phyloP scores from a whole-genome alignment of 148 eudicot genomes.

The Euryodendron excelsum region DNA sequence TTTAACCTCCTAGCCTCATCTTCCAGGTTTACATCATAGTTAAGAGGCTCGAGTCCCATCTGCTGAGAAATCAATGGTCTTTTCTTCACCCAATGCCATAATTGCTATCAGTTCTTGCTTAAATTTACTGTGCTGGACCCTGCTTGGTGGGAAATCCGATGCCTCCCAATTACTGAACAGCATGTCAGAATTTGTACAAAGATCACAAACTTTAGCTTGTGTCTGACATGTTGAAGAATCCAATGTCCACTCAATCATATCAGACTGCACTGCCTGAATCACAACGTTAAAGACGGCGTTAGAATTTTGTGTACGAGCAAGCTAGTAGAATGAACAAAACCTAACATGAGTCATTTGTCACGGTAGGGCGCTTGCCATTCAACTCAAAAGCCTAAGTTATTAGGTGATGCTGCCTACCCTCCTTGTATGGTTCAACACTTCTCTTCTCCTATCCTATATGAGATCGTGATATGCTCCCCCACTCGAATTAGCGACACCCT shows the following conservation, averaged over 20 bases:
- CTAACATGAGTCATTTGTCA: too few relatives aligned
- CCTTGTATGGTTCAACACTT: too few relatives aligned
- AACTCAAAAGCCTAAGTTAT: too few relatives aligned
- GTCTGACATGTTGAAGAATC: neutral
- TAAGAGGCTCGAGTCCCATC: too few relatives aligned
- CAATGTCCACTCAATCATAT: neutral
- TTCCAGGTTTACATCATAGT: neutral
- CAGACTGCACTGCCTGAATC: neutral
- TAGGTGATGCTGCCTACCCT: too few relatives aligned
- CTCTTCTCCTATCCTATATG: too few relatives aligned
- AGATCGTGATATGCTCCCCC: too few relatives aligned
- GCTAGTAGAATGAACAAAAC: neutral
- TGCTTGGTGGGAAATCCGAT: slow-evolving; percentile 6
- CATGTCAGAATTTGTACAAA: neutral
- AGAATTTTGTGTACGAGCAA: neutral
- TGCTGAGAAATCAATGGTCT: neutral
- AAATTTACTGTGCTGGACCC: neutral
- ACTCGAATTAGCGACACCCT: too few relatives aligned
- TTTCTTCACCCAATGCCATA: slow-evolving; percentile 3
- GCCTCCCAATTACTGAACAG: neutral
- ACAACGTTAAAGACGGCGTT: neutral
- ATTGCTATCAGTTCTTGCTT: slow-evolving; percentile 11
- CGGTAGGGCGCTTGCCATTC: too few relatives aligned
- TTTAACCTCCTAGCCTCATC: slow-evolving; percentile 1
- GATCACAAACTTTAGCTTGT: neutral